Conservation (phyloP, 75 land plant species). For the Cupressus sempervirens region DNA sequence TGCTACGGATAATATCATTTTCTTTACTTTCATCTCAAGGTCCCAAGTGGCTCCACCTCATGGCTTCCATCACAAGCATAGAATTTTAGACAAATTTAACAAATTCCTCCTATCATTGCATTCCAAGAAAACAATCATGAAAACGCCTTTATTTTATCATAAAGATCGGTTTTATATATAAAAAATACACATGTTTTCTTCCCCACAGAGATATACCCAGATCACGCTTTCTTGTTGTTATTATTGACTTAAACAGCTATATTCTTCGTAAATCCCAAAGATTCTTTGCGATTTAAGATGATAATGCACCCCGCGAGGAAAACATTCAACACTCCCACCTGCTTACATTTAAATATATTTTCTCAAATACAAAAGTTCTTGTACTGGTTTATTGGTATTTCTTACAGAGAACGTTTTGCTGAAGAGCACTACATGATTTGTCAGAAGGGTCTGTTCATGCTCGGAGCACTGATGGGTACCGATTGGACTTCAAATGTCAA, state of each 20-base stretch:
- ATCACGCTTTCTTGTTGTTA: not conserved
- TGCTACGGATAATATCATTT: too few relatives aligned
- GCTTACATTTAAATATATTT: too few relatives aligned
- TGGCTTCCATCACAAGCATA: not conserved
- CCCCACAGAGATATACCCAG: not conserved
- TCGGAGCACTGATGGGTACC: not conserved
- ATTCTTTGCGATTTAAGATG: not conserved
- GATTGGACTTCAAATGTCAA: not conserved
- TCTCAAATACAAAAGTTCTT: too few relatives aligned
- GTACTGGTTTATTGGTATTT: not conserved
- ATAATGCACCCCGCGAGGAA: not conserved
- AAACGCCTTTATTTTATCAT: not conserved
- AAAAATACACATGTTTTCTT: too few relatives aligned
- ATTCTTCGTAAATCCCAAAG: not conserved
- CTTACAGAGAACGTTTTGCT: not conserved
- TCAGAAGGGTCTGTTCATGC: not conserved
- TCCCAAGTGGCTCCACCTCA: not conserved
- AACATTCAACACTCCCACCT: too few relatives aligned
- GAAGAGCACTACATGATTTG: not conserved
- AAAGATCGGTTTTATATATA: not conserved
- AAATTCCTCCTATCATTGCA: not conserved
- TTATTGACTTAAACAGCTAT: not conserved
- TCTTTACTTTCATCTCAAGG: not conserved
- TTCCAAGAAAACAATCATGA: not conserved
- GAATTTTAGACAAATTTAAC: not conserved